Evolutionary conservation across 2,329 filamentous ascomycete genomes (phyloP).

Genomic region (Aspergillus fumigatiaffinis): DNA sequence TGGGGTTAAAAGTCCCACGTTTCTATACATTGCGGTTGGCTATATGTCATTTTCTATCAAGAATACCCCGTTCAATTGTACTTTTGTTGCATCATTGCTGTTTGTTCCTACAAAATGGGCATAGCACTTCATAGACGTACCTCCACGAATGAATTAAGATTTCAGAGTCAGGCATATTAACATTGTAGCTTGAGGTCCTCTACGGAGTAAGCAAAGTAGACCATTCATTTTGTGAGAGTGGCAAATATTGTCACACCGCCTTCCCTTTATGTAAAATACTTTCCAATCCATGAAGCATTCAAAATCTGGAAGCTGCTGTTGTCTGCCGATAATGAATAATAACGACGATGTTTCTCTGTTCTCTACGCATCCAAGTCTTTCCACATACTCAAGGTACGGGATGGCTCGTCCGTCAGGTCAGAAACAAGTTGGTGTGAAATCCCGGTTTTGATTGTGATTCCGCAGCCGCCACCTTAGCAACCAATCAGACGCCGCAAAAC

Average conservation of each 20-base stretch:
- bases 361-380: neutral
- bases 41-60: slow-evolving; percentile 1
- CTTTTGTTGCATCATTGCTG: neutral
- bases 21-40: neutral
- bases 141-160: neutral
- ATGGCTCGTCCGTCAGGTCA: neutral
- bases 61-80: slow-evolving; percentile 4
- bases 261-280: neutral
- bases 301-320: neutral
- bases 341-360: neutral
- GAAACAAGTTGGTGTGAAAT: neutral
- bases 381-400: neutral
- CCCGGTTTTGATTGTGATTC: neutral
- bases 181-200: neutral
- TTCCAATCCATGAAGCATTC: neutral
- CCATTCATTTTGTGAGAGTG: neutral
- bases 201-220: neutral
- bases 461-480: neutral
- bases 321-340: neutral
- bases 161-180: neutral
- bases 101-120: neutral
- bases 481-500: slow-evolving; percentile 20
- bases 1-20: slow-evolving; percentile 58
- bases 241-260: neutral
- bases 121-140: neutral